Evolutionary conservation across 768 basidiomycete genomes (phyloP).

Genomic region (Boletus rubescentipes): DNA sequence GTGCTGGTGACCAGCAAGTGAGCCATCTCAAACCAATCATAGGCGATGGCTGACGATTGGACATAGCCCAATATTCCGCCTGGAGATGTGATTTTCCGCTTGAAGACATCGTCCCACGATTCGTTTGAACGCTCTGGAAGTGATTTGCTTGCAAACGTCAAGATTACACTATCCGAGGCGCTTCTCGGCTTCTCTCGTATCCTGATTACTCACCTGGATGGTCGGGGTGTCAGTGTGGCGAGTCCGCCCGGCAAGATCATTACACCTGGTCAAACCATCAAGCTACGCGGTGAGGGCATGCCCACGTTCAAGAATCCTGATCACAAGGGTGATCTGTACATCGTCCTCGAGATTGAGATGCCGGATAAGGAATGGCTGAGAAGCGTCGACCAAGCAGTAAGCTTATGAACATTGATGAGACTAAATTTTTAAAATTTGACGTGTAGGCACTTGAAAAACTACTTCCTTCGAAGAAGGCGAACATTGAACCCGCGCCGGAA

Average conservation of each 20-base stretch:
- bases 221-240: conserved; percentile 79
- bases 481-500: conserved; percentile 69
- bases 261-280: conserved; percentile 69
- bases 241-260: conserved; percentile 77
- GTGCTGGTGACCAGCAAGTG: conserved; percentile 91
- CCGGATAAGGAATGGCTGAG: conserved; percentile 76
- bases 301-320: conserved; percentile 66
- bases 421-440: conserved; percentile 3
- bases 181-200: conserved; percentile 94
- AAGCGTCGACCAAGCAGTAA: conserved; percentile 59
- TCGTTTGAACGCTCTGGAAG: conserved; percentile 83
- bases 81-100: conserved; percentile 87
- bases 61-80: conserved; percentile 80
- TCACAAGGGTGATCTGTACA: conserved; percentile 76
- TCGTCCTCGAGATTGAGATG: conserved; percentile 88
- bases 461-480: conserved; percentile 74
- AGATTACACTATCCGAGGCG: conserved; percentile 90
- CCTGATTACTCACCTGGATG: conserved; percentile 88
- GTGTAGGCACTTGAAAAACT: conserved; percentile 59
- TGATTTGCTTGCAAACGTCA: conserved; percentile 76
- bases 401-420: conserved; percentile 2
- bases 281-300: conserved; percentile 88
- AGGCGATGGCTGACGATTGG: conserved; percentile 5
- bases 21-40: conserved; percentile 6
- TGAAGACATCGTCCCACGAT: conserved; percentile 66